phyloP scores from a whole-genome alignment of 345 rosid species.

The Populus tremula region DNA sequence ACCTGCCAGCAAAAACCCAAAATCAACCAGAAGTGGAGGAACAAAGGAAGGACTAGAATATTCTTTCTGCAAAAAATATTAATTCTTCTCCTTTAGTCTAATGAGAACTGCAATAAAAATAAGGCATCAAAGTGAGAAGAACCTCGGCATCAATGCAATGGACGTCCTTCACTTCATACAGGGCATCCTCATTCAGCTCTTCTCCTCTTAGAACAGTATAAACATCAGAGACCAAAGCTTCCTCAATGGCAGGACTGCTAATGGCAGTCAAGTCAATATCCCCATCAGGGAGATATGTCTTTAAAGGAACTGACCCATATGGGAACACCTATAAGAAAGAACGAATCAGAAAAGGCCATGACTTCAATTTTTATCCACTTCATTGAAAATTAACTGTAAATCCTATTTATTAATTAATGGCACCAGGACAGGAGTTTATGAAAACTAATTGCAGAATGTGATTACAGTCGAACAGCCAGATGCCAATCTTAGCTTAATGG shows the following conservation, averaged over 20 bases:
- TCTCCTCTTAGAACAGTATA: slow-evolving; percentile 47
- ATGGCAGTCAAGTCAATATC: slow-evolving; percentile 81
- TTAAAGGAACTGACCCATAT: slow-evolving; percentile 52
- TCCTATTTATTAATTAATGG: not conserved
- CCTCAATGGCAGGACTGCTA: slow-evolving; percentile 37
- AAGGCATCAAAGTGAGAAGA: not conserved
- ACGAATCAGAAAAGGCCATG: not conserved
- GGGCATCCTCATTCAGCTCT: slow-evolving; percentile 36
- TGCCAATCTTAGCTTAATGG: not conserved
- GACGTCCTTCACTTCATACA: slow-evolving; percentile 58
- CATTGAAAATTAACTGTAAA: not conserved
- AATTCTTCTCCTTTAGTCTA: not conserved
- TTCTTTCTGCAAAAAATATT: not conserved
- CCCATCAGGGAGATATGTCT: slow-evolving; percentile 89
- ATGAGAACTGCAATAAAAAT: not conserved
- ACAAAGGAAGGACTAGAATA: not conserved
- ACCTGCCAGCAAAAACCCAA: slow-evolving; percentile 48
- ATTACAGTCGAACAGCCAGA: not conserved
- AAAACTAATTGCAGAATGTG: not conserved
- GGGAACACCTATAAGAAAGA: slow-evolving; percentile 48
- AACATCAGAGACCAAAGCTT: slow-evolving; percentile 46
- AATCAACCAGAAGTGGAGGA: slow-evolving; percentile 7
- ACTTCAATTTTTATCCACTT: not conserved
- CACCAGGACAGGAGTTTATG: too few species aligned
- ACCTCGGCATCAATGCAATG: slow-evolving; percentile 80